phyloP scores from a whole-genome alignment of 2,329 filamentous ascomycete genomes.

The Cladosporium oxysporum region DNA sequence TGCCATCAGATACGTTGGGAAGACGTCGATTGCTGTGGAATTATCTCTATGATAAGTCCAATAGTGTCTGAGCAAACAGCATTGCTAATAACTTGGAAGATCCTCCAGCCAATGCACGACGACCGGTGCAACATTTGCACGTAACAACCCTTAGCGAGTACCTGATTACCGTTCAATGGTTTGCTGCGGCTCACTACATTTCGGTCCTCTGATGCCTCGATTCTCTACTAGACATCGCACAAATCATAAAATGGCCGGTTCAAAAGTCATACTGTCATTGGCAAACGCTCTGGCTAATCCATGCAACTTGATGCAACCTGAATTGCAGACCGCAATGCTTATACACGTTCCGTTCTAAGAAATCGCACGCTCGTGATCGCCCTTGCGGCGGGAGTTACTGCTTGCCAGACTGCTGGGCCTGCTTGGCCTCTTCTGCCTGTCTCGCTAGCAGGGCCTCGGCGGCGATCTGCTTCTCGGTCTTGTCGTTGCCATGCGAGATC shows the following conservation, averaged over 20 bases:
- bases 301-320: conserved; percentile 4
- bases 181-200: neutral
- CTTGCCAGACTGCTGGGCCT: neutral
- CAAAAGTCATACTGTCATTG: conserved; percentile 13
- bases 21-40: neutral
- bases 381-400: neutral
- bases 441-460: conserved; percentile 22
- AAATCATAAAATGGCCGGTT: neutral
- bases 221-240: neutral
- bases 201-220: neutral
- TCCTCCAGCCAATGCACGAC: neutral
- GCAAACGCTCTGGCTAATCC: conserved; percentile 8
- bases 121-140: neutral
- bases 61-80: neutral
- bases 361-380: neutral
- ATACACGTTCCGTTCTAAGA: neutral
- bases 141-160: neutral
- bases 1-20: neutral
- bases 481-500: conserved; percentile 43
- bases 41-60: neutral
- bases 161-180: too few relatives aligned
- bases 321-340: conserved; percentile 6
- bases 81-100: neutral
- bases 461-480: conserved; percentile 40
- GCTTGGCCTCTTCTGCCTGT: conserved; percentile 1